Base-by-base conservation (phyloP, 2,329 filamentous ascomycete genomes). In the Aureobasidium namibiae region DNA sequence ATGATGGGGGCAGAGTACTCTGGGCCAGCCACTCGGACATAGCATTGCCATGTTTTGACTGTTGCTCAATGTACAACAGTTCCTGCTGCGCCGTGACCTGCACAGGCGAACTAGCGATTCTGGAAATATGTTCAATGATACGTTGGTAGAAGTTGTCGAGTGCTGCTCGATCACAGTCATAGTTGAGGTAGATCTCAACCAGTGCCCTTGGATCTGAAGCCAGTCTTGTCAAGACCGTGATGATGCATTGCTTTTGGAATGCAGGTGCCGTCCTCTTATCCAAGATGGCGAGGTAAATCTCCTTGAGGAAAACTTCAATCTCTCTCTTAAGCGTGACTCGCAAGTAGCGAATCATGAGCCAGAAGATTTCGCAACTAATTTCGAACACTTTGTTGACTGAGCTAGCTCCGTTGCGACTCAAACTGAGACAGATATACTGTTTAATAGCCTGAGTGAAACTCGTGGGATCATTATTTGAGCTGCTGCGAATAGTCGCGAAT, bases 301-400 rank as follows among this genome's bases (percentile, higher is more conserved):
- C 94, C 70, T 97, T 97, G 61, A 99, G 75, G 70, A 99, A 97
- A 0, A 99, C 92, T 72, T 97, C 94, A 59, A 99, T 89, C 70
- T 99, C 94, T 82, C 96, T 95, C 85, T 99, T 99, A 74, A 99
- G 88, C 63, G 92, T 88, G 2, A 94, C 88, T 62, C 95, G 85
- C 84, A 99, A 88, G 67, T 90, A 88, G 71, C 95, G 95, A 44
- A 96, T 76, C 87, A 96, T 96, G 60, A 97, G 80, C 91, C 92
- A 99, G 72, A 99, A 99, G 31, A 97, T 95, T 72, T 99, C 94
- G 67, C 89, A 92, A 71, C 90, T 92, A 42, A 97, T 90, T 69
- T 97, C 92, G 68, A 97, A 99, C 0, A 99, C 91, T 64, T 84
- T 84, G 63, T 90, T 89, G 44, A 96, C 89, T 4, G 92, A 92